phyloP scores from a whole-genome alignment of 2,329 filamentous ascomycete genomes.

The Gaeumannomyces sp. region DNA sequence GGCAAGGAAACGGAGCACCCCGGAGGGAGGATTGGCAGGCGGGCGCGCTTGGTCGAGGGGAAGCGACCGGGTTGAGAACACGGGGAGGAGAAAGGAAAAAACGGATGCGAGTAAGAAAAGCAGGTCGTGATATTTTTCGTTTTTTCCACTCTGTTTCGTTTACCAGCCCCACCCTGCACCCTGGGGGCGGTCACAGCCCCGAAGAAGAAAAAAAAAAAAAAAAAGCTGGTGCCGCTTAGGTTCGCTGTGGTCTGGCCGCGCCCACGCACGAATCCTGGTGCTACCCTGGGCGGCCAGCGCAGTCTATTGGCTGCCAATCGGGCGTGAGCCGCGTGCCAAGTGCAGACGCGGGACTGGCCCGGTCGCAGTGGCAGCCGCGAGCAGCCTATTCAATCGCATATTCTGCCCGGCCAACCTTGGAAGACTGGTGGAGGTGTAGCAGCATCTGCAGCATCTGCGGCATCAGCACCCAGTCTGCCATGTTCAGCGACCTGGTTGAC shows the following conservation, averaged over 20 bases:
- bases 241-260: neutral
- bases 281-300: neutral
- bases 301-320: conserved; percentile 1
- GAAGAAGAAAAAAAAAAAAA: neutral
- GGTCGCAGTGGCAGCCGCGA: neutral
- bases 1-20: conserved; percentile 10
- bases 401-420: neutral
- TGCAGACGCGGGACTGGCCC: neutral
- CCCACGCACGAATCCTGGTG: neutral
- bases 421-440: neutral
- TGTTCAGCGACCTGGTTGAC: neutral
- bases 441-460: neutral
- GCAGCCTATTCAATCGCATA: neutral
- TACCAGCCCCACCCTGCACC: conserved; percentile 5
- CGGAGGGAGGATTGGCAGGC: conserved; percentile 12
- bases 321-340: neutral
- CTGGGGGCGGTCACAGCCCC: conserved; percentile 4
- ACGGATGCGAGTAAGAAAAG: conserved; percentile 16
- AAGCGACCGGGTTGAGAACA: conserved; percentile 5
- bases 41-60: conserved; percentile 7
- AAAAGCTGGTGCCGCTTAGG: neutral
- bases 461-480: neutral
- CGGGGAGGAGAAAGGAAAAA: conserved; percentile 20
- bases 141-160: conserved; percentile 5
- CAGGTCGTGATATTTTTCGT: conserved; percentile 6